Base-by-base conservation (phyloP, 2,329 filamentous ascomycete species). In the Exophiala lecanii-corni region DNA sequence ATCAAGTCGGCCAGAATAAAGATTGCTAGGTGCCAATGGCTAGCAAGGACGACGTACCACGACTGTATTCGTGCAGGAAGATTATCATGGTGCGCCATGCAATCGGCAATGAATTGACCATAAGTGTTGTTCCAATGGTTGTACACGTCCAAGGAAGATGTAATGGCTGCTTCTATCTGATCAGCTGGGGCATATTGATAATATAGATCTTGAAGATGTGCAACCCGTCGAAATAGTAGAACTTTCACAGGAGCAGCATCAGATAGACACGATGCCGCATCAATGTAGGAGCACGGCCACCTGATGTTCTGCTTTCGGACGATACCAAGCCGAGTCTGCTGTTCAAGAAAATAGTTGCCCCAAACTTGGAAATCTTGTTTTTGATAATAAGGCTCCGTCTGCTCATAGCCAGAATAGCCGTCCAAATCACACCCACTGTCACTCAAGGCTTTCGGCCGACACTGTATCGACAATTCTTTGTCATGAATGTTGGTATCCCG, bases 211-310 rank as follows among this genome's bases (percentile, higher is more conserved):
- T 80, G 76, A 0, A 80, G 66, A 10, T 71, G 72, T 0, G 71
- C 72, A 9, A 79, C 68, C 43, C 75, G 71, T n/a, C 77, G 72
- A 52, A 74, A 81, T 5, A 80, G 67, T 2, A 80, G 61, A 1
- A 81, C 75, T 57, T 80, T 80, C 41, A 79, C 72, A 0, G 76
- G 75, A 2, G 74, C 73, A 2, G 76, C 72, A 42, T 73, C 69
- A 12, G 70, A 70, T 2, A 80, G 65, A 1, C 70, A 59, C 16
- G 68, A 60, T 2, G 73, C 68, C 1, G 76, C 75, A 6, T 68
- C 64, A 15, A 74, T 68, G 46, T 75, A 73, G 0, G 72, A 65
- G 54, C 76, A 79, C 3, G 76, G 77, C 72, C 75, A 79, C 35
- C 68, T 41, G 2, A 39, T 33, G n/a, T n/a, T n/a, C n/a, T 30